These are phyloP conservation scores for Penicillium dipodomyicola DNA, from an alignment of 495 filamentous ascomycete genomes.

Conservation along the genomic window DNA sequence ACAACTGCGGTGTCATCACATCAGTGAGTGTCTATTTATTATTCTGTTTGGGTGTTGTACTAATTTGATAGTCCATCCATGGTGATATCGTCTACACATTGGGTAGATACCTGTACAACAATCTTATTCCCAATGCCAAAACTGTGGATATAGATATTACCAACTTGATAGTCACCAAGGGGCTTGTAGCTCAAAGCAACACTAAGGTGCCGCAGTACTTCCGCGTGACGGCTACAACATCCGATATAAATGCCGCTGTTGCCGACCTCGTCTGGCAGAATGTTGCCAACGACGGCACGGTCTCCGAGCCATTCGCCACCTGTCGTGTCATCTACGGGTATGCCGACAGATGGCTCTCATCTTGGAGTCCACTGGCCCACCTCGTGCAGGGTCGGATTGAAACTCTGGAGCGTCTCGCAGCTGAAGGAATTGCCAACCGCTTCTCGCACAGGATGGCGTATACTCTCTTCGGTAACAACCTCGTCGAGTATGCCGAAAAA, in stretches of 20 bases:
- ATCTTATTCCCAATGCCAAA: conserved; percentile 13
- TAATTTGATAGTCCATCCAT: conserved; percentile 24
- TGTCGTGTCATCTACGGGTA: too few species aligned
- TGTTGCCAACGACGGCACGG: conserved; percentile 2
- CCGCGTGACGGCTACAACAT: too few species aligned
- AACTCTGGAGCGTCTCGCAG: conserved; percentile 22
- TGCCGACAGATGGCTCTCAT: neutral
- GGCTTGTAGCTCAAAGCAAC: conserved; percentile 19
- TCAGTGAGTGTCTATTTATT: conserved; percentile 28
- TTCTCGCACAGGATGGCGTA: conserved; percentile 32
- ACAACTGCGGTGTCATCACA: conserved; percentile 35
- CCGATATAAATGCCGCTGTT: too few species aligned
- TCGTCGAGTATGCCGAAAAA: conserved; percentile 39
- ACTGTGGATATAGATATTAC: conserved; percentile 27
- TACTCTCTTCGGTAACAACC: conserved; percentile 31
- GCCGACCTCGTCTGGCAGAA: too few species aligned
- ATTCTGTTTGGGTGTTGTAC: too few species aligned
- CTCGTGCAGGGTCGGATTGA: conserved; percentile 35
- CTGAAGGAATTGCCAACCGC: conserved; percentile 23
- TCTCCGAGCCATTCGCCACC: conserved; percentile 9
- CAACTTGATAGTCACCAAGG: conserved; percentile 41
- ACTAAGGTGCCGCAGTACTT: too few species aligned
- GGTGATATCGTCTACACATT: conserved; percentile 34
- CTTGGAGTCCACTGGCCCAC: conserved; percentile 30
- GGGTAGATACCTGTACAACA: conserved; percentile 24